Conservation (phyloP, 2,329 filamentous ascomycete genomes). For the Ampelomyces quisqualis region DNA sequence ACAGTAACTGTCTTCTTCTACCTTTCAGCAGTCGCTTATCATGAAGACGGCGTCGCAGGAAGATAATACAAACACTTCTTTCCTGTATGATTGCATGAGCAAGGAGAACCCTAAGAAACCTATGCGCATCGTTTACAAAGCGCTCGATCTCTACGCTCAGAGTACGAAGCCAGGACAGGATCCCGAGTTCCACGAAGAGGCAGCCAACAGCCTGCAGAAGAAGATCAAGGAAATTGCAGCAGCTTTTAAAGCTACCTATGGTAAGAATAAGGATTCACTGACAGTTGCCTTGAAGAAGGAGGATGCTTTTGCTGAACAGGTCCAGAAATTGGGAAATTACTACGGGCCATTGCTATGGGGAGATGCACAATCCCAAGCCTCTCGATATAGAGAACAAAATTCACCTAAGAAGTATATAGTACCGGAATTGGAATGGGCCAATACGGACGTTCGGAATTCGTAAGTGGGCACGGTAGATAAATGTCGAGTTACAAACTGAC, state of each 20-base stretch:
- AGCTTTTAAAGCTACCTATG: constrained; percentile 1
- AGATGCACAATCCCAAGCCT: constrained; percentile 1
- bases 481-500: background rate
- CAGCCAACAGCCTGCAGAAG: constrained; percentile 9
- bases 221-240: constrained; percentile 11
- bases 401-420: background rate
- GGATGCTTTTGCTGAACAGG: constrained; percentile 4
- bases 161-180: constrained; percentile 5
- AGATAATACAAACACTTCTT: constrained; percentile 7
- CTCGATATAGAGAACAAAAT: constrained; percentile 2
- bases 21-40: background rate
- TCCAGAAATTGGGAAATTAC: constrained; percentile 2
- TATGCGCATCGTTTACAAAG: constrained; percentile 6
- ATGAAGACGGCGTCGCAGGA: constrained; percentile 9
- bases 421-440: constrained; percentile 10
- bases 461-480: background rate
- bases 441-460: constrained; percentile 2
- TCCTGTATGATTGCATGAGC: constrained; percentile 11
- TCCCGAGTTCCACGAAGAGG: constrained; percentile 6
- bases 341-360: constrained; percentile 14
- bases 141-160: constrained; percentile 9
- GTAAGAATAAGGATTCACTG: constrained; percentile 1
- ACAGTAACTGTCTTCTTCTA: background rate
- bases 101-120: constrained; percentile 6
- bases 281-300: constrained; percentile 5